Conservation (phyloP, 139 green algal species). For the Closterium sp. region DNA sequence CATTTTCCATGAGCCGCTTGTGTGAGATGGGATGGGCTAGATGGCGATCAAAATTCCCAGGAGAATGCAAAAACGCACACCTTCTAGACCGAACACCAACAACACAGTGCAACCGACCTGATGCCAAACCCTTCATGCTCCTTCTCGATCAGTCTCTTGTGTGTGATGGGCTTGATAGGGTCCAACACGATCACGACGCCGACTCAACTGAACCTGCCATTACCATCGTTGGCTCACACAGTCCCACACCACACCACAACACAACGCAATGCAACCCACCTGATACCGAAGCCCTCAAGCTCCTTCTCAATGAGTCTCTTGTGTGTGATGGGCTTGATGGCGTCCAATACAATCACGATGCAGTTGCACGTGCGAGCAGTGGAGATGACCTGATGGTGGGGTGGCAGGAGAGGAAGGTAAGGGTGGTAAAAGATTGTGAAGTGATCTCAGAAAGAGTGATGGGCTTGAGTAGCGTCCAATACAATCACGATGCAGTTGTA, state of each 20-base stretch:
- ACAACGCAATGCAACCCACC: constrained; percentile 6
- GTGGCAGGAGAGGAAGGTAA: constrained; percentile 37
- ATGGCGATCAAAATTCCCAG: no score
- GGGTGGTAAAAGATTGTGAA: no score
- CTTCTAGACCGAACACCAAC: neutral
- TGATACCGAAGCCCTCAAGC: constrained; percentile 71
- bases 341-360: constrained; percentile 98
- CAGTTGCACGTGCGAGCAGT: constrained; percentile 96
- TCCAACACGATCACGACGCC: no score
- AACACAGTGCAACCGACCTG: constrained; percentile 10
- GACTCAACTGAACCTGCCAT: constrained; percentile 71
- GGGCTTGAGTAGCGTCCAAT: constrained; percentile 96
- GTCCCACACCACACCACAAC: neutral
- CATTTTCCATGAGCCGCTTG: no score
- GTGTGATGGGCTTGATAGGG: no score
- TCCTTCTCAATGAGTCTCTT: constrained; percentile 92
- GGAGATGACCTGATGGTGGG: constrained; percentile 74
- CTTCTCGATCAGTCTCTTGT: constrained; percentile 92
- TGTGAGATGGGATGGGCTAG: no score
- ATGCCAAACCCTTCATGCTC: constrained; percentile 78
- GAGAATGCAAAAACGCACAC: no score
- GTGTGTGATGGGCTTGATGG: constrained; percentile 96
- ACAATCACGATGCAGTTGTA: constrained; percentile 99
- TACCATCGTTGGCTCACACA: neutral
- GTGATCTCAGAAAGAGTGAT: no score